Base-by-base conservation (phyloP, 106 monocot genomes). In the Platanthera guangdongensis region DNA sequence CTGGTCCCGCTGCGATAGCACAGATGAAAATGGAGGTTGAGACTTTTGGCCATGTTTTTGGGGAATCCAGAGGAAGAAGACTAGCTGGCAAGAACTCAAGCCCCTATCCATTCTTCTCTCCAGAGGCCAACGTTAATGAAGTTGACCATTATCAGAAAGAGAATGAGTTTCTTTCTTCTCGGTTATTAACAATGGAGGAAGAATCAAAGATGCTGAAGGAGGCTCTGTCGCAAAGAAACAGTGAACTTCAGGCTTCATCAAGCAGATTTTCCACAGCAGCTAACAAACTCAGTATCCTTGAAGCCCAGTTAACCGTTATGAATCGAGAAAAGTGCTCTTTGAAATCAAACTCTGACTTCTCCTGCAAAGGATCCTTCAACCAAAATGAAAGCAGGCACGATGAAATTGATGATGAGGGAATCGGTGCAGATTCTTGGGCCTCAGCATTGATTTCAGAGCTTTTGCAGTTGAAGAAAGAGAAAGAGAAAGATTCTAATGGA, bases 201-300 rank as follows among this genome's bases (percentile, higher is more conserved):
- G 99, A 99, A 84, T 94, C 87, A 60, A 99, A 94, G 79, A 88
- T 94, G 88, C 72, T 99, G 59, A 94, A 92, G 79, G 99, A 92
- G 84, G 99, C 92, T 7, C 82, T 99, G 82, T 82, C 92, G 54
- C 92, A 92, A 73, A 80, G 89, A 47, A 99, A 94, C 60, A 88
- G 80, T 47, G 99, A 99, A 50, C 81, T 99, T 12, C 99, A 92
- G 71, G 84, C 83, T 50, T 92, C 94, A 52, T 84, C 92, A 83
- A 94, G 79, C 76, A 82, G 83, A 76, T 90, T 85, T 82, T 82
- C 94, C 60, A 94, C 88, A 75, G 87, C 88, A 51, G 81, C 78
- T 62, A 87, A 75, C 76, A 94, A 81, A 80, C 88, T 99, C 84
- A 82, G 82, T 47, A 82, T 74, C 77, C 45, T 99, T 52, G 94